Conservation (phyloP, 257 asterid species). For the Solanum tarijense region DNA sequence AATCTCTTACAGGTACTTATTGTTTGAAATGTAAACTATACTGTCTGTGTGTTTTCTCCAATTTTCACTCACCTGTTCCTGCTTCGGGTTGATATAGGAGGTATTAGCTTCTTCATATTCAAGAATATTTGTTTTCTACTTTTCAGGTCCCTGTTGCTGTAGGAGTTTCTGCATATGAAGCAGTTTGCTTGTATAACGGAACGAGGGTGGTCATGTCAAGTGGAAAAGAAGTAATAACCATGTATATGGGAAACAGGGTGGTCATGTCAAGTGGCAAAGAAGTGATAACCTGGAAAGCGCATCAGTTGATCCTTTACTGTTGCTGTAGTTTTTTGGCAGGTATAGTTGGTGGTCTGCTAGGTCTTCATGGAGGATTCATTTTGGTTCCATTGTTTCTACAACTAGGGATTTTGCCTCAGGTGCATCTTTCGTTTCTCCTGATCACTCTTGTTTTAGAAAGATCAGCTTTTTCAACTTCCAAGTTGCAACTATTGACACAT, state of each 20-base stretch:
- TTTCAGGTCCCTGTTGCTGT: not conserved
- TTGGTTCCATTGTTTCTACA: not conserved
- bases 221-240: not conserved
- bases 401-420: not conserved
- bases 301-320: not conserved
- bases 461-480: not conserved
- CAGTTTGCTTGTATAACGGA: not conserved
- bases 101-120: not conserved
- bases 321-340: not conserved
- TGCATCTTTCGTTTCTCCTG: not conserved
- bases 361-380: not conserved
- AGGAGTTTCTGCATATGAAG: not conserved
- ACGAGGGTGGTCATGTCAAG: constrained; percentile 28
- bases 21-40: not conserved
- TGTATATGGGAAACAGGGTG: not conserved
- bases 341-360: not conserved
- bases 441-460: not conserved
- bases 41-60: not conserved
- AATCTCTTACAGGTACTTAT: constrained; percentile 36
- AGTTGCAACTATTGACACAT: not conserved
- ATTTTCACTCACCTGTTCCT: not conserved
- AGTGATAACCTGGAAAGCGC: not conserved
- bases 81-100: too few species aligned
- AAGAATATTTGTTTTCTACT: not conserved
- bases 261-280: not conserved